Conservation (phyloP, 768 basidiomycete genomes). For the Cytidiella melzeri region DNA sequence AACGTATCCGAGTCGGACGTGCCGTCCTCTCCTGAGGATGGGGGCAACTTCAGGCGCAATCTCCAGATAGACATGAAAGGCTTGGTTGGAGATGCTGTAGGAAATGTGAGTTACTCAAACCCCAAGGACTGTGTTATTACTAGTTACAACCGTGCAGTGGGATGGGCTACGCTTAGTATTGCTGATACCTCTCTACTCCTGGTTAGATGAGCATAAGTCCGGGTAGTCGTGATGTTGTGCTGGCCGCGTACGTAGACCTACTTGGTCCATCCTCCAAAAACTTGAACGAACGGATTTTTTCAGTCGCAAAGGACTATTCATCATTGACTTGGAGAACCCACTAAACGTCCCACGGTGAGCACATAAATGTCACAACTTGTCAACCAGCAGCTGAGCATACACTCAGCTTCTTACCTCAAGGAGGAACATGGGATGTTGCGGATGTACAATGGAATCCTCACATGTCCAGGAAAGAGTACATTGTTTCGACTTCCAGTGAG, state of each 20-base stretch:
- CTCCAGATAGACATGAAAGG: conserved; percentile 76
- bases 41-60: conserved; percentile 49
- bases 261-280: background rate
- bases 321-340: conserved; percentile 89
- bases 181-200: too few relatives aligned
- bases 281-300: background rate
- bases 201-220: conserved; percentile 88
- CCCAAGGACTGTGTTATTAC: too few relatives aligned
- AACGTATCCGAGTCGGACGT: conserved; percentile 11
- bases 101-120: conserved; percentile 51
- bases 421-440: conserved; percentile 93
- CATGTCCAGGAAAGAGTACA: conserved; percentile 64
- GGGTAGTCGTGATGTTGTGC: conserved; percentile 78
- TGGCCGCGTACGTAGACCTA: conserved; percentile 64
- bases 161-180: too few relatives aligned
- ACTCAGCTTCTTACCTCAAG: conserved; percentile 77
- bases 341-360: conserved; percentile 69
- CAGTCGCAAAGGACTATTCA: conserved; percentile 85
- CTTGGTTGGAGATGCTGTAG: conserved; percentile 76
- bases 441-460: conserved; percentile 95
- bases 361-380: background rate
- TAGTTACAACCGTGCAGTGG: too few relatives aligned
- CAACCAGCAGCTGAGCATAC: background rate
- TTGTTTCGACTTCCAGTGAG: conserved; percentile 84
- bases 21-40: conserved; percentile 41